Conservation (phyloP, 768 basidiomycete genomes). For the Mycena metata region DNA sequence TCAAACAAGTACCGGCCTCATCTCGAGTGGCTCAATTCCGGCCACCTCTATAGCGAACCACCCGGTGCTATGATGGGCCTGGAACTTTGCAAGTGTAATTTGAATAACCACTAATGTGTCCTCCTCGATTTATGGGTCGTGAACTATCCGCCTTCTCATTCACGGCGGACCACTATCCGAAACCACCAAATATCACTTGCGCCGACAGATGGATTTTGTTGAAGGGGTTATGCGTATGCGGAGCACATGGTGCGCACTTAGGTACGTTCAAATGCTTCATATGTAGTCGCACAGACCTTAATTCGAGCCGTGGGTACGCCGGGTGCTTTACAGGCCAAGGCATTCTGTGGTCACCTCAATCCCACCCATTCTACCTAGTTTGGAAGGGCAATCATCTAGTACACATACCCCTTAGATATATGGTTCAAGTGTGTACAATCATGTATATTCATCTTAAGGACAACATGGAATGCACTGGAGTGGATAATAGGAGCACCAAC, state of each 20-base stretch:
- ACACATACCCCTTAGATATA: neutral
- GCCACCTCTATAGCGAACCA: no score
- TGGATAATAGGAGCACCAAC: neutral
- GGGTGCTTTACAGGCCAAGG: no score
- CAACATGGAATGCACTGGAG: neutral
- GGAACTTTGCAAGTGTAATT: conserved; percentile 7
- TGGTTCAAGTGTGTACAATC: no score
- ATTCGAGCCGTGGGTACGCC: no score
- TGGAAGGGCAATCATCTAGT: no score
- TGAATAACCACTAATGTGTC: conserved; percentile 1
- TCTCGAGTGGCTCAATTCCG: no score
- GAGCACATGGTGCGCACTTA: conserved; percentile 1
- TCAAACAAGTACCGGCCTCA: conserved; percentile 2
- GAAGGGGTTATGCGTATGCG: neutral
- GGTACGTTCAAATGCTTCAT: neutral
- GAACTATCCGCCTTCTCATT: conserved; percentile 5
- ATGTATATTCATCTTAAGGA: neutral
- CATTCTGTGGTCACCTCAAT: no score
- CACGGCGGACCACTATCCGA: no score
- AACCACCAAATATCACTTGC: no score
- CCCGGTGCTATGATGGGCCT: neutral
- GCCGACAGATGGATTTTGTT: no score
- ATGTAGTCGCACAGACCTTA: no score
- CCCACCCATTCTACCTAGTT: no score
- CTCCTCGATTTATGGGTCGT: conserved; percentile 2